phyloP scores from a whole-genome alignment of 2,329 filamentous ascomycete genomes.

The Epichloe sp. region DNA sequence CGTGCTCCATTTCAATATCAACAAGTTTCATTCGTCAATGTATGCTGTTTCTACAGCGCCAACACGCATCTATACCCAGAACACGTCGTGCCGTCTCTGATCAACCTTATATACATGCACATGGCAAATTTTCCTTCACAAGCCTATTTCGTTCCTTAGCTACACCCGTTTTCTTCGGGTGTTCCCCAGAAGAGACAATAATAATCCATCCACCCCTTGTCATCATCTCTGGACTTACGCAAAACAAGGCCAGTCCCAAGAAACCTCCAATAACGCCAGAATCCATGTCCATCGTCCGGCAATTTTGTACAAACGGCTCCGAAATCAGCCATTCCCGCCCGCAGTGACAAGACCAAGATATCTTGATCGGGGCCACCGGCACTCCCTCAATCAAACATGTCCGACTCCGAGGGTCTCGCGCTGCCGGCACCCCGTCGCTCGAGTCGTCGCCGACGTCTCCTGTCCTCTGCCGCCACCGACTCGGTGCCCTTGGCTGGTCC shows the following conservation, averaged over 20 bases:
- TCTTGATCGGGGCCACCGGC: background rate
- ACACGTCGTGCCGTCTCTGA: too few relatives aligned
- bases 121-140: too few relatives aligned
- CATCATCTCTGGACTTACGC: too few relatives aligned
- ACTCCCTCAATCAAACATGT: conserved; percentile 24
- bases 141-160: too few relatives aligned
- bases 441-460: conserved; percentile 39
- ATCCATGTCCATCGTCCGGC: background rate
- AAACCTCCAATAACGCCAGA: background rate
- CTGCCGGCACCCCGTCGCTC: conserved; percentile 36
- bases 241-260: background rate
- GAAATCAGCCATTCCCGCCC: background rate
- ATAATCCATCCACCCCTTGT: too few relatives aligned
- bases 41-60: too few relatives aligned
- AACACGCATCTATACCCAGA: too few relatives aligned
- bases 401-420: conserved; percentile 18
- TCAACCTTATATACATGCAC: too few relatives aligned
- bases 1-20: too few relatives aligned
- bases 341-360: background rate
- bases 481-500: conserved; percentile 22
- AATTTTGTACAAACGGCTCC: background rate
- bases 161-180: too few relatives aligned
- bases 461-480: conserved; percentile 32
- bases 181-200: background rate
- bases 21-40: too few relatives aligned